Percentiles rank a stretch among this genome's conserved stretches.
Evolutionary conservation across 176 grass and related monocot species (phyloP).

Genomic region (Alopecurus myosuroides): DNA sequence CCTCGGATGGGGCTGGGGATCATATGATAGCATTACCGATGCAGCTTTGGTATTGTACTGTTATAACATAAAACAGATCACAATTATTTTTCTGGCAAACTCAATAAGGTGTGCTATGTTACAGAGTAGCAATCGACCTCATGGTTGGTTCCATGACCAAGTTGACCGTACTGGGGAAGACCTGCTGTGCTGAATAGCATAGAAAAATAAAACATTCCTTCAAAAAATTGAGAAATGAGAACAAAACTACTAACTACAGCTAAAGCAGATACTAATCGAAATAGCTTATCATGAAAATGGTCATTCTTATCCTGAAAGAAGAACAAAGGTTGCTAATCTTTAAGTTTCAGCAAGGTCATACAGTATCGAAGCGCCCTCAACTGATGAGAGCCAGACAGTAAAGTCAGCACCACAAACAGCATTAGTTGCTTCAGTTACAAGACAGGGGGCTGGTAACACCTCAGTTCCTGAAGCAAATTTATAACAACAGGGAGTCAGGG

Average conservation of each 20-base stretch:
- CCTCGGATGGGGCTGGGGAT: constrained; percentile 71
- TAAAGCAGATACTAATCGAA: constrained; percentile 30
- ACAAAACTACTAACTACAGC: constrained; percentile 24
- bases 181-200: constrained; percentile 68
- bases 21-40: constrained; percentile 83
- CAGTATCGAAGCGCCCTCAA: constrained; percentile 95
- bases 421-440: constrained; percentile 73
- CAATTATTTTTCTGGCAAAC: not conserved
- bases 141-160: constrained; percentile 93
- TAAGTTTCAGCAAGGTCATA: constrained; percentile 38
- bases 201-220: constrained; percentile 45
- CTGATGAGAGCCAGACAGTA: constrained; percentile 86
- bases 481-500: constrained; percentile 9
- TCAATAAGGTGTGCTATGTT: not conserved
- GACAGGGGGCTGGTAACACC: constrained; percentile 54
- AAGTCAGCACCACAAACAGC: constrained; percentile 88
- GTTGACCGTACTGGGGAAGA: constrained; percentile 93
- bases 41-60: constrained; percentile 90
- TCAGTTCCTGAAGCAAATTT: constrained; percentile 65
- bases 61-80: constrained; percentile 34
- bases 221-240: constrained; percentile 23
- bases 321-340: not conserved
- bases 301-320: not conserved
- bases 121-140: constrained; percentile 49
- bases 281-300: not conserved